phyloP scores from a whole-genome alignment of 371 early-diverging fungal genomes.

The Syncephalastrum monosporum region DNA sequence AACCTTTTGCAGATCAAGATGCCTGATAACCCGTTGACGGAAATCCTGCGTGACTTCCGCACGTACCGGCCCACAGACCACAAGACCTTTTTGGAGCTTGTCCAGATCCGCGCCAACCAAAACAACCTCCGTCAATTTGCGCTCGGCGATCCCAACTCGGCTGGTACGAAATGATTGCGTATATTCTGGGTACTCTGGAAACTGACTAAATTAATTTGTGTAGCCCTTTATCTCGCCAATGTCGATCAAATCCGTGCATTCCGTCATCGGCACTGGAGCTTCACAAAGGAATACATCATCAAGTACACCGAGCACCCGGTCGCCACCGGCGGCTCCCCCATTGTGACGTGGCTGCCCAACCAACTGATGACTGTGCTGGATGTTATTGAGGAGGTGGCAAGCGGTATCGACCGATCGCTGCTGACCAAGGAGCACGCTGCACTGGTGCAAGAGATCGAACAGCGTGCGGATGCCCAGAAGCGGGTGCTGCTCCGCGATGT shows the following conservation, averaged over 20 bases:
- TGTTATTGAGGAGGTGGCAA: constrained; percentile 54
- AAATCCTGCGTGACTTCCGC: constrained; percentile 74
- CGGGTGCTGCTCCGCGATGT: constrained; percentile 66
- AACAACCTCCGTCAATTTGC: constrained; percentile 49
- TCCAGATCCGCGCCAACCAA: constrained; percentile 53
- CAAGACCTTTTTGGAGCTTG: constrained; percentile 67
- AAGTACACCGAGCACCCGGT: constrained; percentile 73
- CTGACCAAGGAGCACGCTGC: constrained; percentile 54
- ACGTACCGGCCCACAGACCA: constrained; percentile 80
- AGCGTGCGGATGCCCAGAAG: constrained; percentile 60
- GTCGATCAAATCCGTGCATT: constrained; percentile 87
- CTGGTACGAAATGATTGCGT: constrained; percentile 21
- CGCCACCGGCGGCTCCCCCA: constrained; percentile 67
- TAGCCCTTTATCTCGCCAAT: constrained; percentile 69
- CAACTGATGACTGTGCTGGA: constrained; percentile 64
- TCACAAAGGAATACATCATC: constrained; percentile 86
- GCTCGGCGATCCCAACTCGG: constrained; percentile 51
- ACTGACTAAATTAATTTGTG: background rate
- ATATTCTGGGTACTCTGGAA: background rate
- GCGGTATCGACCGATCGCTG: constrained; percentile 35
- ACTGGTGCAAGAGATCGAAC: constrained; percentile 53
- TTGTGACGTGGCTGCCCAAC: constrained; percentile 70
- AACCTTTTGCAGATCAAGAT: constrained; percentile 84
- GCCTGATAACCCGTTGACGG: constrained; percentile 83
- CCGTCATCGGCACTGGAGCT: constrained; percentile 85